Conservation (phyloP, 176 grass and related monocot genomes). For the Cenchrus fungigraminus region DNA sequence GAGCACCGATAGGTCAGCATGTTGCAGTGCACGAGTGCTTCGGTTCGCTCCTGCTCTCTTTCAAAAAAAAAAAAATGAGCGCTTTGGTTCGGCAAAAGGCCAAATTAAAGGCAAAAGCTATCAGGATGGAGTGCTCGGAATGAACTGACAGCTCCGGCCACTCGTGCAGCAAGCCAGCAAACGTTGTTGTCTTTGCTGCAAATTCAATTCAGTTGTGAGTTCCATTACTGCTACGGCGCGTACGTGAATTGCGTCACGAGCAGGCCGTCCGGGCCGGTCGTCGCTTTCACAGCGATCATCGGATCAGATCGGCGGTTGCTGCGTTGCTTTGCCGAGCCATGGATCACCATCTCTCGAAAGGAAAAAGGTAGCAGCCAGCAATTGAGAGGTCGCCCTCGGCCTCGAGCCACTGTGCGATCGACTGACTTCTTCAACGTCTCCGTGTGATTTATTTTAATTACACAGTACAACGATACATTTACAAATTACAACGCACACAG, state of each 20-base stretch:
- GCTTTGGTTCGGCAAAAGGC: neutral
- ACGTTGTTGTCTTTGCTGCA: no score
- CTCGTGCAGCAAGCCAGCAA: neutral
- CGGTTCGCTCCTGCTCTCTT: neutral
- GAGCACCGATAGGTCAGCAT: no score
- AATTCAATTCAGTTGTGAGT: neutral
- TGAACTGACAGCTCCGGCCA: neutral
- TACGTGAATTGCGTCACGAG: neutral
- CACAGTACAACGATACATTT: no score
- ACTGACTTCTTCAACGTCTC: no score
- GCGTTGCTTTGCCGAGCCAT: conserved; percentile 25
- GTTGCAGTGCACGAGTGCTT: neutral
- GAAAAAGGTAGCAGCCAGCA: neutral
- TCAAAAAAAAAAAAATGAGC: neutral
- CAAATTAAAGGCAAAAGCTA: neutral
- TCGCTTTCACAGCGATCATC: neutral
- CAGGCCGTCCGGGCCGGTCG: neutral
- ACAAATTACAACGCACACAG: no score
- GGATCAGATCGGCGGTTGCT: conserved; percentile 8
- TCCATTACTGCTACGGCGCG: neutral
- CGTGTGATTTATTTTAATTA: no score
- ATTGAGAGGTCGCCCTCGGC: neutral
- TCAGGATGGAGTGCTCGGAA: neutral
- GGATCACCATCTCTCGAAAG: neutral
- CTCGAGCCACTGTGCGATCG: conserved; percentile 6